phyloP scores from a whole-genome alignment of 192 early-diverging fungal genomes.

The Backusella macrospora region DNA sequence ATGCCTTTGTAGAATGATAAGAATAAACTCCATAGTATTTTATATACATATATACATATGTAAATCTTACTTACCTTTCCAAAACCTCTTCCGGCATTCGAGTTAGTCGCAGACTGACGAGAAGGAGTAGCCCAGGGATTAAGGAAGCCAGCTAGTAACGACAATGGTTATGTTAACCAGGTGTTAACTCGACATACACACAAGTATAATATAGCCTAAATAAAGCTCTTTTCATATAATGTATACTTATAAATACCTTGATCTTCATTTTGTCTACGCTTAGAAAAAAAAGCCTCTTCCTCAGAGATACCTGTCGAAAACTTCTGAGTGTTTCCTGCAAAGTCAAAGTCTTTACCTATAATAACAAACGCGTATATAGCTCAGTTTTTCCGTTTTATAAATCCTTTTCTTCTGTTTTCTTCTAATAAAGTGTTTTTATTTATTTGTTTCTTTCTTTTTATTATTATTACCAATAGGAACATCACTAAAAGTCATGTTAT shows the following conservation, averaged over 20 bases:
- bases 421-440: not conserved
- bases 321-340: conserved; percentile 61
- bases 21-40: not conserved
- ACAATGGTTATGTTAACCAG: not conserved
- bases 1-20: not conserved
- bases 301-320: conserved; percentile 50
- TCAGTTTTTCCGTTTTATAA: too few species aligned
- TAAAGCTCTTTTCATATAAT: too few species aligned
- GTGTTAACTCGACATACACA: not conserved
- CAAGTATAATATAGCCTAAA: not conserved
- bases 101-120: not conserved
- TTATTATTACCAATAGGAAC: conserved; percentile 50
- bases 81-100: conserved; percentile 3
- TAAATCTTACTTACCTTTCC: conserved; percentile 8
- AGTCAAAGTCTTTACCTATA: conserved; percentile 71
- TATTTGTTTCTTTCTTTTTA: not conserved
- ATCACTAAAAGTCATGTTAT: conserved; percentile 75
- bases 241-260: conserved; percentile 26
- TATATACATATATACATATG: not conserved
- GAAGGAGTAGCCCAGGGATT: conserved; percentile 23
- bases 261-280: conserved; percentile 39
- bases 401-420: not conserved
- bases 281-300: conserved; percentile 53
- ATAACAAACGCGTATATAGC: not conserved
- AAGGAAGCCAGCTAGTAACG: not conserved